Conservation (phyloP, 176 grass and related monocot species). For the Puccinellia tenuiflora region DNA sequence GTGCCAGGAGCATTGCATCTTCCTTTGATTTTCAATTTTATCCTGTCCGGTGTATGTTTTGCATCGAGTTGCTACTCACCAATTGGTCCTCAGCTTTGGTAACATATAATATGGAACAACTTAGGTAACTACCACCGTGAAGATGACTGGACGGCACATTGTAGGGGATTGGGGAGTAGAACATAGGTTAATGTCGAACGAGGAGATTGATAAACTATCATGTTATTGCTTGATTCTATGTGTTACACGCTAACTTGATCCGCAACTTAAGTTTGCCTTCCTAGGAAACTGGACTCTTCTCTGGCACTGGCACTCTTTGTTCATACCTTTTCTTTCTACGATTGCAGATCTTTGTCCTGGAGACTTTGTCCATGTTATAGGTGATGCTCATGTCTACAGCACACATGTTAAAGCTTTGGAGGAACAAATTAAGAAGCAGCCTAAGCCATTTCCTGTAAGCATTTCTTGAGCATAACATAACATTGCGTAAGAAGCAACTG, state of each 20-base stretch:
- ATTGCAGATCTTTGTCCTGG: conserved; percentile 65
- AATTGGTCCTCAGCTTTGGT: background rate
- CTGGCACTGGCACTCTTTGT: too few species aligned
- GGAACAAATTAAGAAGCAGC: conserved; percentile 80
- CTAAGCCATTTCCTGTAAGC: conserved; percentile 88
- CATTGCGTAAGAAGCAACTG: background rate
- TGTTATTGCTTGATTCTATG: background rate
- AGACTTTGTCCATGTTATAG: conserved; percentile 85
- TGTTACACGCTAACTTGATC: background rate
- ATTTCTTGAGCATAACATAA: background rate
- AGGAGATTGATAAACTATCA: background rate
- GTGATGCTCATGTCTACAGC: conserved; percentile 88
- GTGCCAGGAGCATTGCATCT: background rate
- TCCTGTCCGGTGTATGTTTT: background rate
- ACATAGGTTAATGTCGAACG: background rate
- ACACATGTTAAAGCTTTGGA: conserved; percentile 78
- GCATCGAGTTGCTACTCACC: background rate
- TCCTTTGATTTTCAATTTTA: background rate
- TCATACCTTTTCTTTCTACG: background rate
- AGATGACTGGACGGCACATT: background rate
- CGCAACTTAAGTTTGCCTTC: background rate
- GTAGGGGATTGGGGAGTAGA: background rate
- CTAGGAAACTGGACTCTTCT: background rate
- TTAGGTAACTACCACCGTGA: background rate
- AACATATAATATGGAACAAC: background rate